These are phyloP conservation scores for Ciborinia camelliae DNA, from an alignment of 2,329 filamentous ascomycete species.

Conservation along the genomic window DNA sequence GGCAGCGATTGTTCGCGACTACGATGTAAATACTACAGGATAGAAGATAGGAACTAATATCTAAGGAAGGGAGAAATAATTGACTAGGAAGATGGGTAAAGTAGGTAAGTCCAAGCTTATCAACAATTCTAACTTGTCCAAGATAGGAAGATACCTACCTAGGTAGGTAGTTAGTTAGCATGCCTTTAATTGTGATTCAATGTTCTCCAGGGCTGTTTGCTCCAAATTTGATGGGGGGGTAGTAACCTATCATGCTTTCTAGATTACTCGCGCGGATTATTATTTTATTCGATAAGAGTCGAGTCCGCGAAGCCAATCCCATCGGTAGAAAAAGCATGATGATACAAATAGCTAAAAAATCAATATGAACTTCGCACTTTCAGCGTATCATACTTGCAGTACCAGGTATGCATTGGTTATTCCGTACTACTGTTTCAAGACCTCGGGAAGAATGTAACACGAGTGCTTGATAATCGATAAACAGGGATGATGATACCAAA, in stretches of 20 bases:
- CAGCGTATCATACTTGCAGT: neutral
- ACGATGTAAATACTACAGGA: neutral
- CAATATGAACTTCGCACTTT: neutral
- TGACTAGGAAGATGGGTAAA: neutral
- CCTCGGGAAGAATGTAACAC: no score
- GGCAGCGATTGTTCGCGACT: neutral
- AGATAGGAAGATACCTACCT: constrained; percentile 6
- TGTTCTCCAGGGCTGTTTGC: no score
- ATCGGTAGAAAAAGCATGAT: neutral
- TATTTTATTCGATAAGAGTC: neutral
- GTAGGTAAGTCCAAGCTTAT: constrained; percentile 3
- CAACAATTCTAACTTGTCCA: neutral
- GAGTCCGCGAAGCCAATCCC: neutral
- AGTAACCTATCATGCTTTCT: neutral
- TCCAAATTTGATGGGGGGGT: neutral
- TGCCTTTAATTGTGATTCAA: no score
- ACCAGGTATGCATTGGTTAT: no score
- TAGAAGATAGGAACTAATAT: neutral
- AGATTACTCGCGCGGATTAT: neutral
- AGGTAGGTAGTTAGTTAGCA: neutral
- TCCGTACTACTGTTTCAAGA: constrained; percentile 13
- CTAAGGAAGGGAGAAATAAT: neutral
- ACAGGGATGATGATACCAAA: neutral
- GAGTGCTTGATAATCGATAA: constrained; percentile 8
- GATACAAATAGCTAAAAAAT: neutral